Evolutionary conservation across 345 rosid genomes (phyloP).

Genomic region (Eutrema japonicum): DNA sequence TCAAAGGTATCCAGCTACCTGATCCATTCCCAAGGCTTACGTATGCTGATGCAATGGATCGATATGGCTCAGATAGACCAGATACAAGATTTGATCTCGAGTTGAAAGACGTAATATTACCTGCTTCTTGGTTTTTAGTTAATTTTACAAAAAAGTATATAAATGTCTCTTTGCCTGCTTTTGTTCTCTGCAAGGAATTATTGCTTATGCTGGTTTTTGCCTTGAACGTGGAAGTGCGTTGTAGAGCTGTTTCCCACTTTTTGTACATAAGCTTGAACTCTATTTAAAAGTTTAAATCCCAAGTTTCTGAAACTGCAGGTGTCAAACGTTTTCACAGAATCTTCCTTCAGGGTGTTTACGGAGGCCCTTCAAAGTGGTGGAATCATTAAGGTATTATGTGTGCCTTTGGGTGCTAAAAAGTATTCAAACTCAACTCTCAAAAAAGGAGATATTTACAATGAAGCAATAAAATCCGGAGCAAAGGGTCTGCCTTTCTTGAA

Average conservation of each 20-base stretch:
- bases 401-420: conserved; percentile 72
- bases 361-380: conserved; percentile 77
- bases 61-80: conserved; percentile 94
- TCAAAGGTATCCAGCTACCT: conserved; percentile 78
- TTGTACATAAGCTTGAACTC: conserved; percentile 7
- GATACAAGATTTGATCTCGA: conserved; percentile 90
- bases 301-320: conserved; percentile 63
- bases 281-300: conserved; percentile 7
- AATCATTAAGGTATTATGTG: conserved; percentile 72
- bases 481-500: conserved; percentile 95
- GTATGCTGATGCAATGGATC: conserved; percentile 84
- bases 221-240: background rate
- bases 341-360: conserved; percentile 77
- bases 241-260: background rate
- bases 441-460: conserved; percentile 84
- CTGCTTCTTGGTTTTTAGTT: conserved; percentile 24
- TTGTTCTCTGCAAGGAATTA: conserved; percentile 15
- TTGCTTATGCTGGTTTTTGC: background rate
- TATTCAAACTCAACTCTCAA: conserved; percentile 90
- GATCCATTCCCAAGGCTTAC: conserved; percentile 90
- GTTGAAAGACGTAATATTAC: conserved; percentile 79
- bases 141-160: conserved; percentile 7
- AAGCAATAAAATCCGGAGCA: conserved; percentile 94
- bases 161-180: conserved; percentile 10
- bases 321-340: conserved; percentile 66